Conservation (phyloP, 2,329 filamentous ascomycete species). For the Epichloe amarillans region DNA sequence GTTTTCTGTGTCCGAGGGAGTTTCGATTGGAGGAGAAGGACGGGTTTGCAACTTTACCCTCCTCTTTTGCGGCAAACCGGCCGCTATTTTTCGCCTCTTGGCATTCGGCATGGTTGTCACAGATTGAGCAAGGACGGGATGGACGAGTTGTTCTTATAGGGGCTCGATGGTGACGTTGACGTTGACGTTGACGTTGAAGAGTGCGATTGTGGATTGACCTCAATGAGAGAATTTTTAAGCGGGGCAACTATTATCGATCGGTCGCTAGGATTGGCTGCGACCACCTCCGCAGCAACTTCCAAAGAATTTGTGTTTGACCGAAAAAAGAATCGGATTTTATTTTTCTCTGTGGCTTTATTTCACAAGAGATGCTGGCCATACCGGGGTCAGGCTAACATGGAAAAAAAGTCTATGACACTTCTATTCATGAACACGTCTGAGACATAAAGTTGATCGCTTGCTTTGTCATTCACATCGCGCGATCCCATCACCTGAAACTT, state of each 20-base stretch:
- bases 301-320: too few relatives aligned
- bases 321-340: too few relatives aligned
- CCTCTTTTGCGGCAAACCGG: slow-evolving; percentile 13
- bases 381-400: too few relatives aligned
- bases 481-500: too few relatives aligned
- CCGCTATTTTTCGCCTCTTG: slow-evolving; percentile 30
- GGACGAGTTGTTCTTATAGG: not conserved
- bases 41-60: slow-evolving; percentile 1
- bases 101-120: slow-evolving; percentile 17
- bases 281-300: too few relatives aligned
- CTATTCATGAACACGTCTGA: too few relatives aligned
- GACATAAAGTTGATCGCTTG: too few relatives aligned
- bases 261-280: not conserved
- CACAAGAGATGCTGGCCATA: too few relatives aligned
- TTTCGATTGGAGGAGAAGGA: not conserved
- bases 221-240: slow-evolving; percentile 19
- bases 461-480: too few relatives aligned
- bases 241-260: slow-evolving; percentile 11
- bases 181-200: not conserved
- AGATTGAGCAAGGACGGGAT: too few relatives aligned
- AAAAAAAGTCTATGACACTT: too few relatives aligned
- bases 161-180: not conserved
- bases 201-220: not conserved
- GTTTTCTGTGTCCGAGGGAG: slow-evolving; percentile 5
- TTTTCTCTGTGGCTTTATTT: too few relatives aligned